These are phyloP conservation scores for Inonotus obliquus DNA, from an alignment of 1,284 basidiomycete genomes.

Conservation along the genomic window DNA sequence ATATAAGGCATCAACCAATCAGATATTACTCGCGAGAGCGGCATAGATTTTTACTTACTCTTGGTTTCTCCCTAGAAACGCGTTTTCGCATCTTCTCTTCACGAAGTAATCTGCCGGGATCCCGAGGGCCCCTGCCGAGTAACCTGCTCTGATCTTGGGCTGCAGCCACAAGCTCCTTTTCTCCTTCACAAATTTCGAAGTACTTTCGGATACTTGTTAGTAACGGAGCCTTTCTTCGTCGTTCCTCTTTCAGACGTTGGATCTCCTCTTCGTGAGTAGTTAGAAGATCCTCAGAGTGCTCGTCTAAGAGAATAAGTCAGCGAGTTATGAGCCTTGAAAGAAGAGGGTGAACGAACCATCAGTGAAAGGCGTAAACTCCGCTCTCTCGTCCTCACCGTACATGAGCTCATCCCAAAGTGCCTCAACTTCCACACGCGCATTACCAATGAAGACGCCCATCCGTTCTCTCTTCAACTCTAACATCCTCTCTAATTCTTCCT, in stretches of 20 bases:
- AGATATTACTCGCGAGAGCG: too few relatives aligned
- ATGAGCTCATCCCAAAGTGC: constrained; percentile 85
- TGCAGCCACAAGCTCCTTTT: constrained; percentile 80
- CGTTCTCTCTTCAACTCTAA: constrained; percentile 82
- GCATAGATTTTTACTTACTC: constrained; percentile 56
- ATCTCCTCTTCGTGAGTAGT: constrained; percentile 88
- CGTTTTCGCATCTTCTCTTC: constrained; percentile 98
- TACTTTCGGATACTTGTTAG: constrained; percentile 83
- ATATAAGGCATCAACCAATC: not conserved
- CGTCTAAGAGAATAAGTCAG: constrained; percentile 47
- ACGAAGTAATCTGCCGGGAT: constrained; percentile 73
- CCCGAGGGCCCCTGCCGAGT: constrained; percentile 68
- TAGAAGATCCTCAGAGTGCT: constrained; percentile 86
- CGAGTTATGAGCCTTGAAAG: not conserved
- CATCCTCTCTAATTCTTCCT: constrained; percentile 88
- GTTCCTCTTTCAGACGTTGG: constrained; percentile 73
- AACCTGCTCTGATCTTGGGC: constrained; percentile 77
- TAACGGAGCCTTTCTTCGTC: constrained; percentile 71
- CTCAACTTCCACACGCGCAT: constrained; percentile 79
- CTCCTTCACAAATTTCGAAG: constrained; percentile 87
- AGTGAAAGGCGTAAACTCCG: constrained; percentile 74
- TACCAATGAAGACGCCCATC: constrained; percentile 82
- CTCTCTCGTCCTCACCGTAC: constrained; percentile 77
- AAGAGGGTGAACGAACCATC: constrained; percentile 55
- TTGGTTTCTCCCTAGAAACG: constrained; percentile 91